Evolutionary conservation across 352 stramenopile genomes (phyloP).

Genomic region (Globisporangium cylindrosporum): DNA sequence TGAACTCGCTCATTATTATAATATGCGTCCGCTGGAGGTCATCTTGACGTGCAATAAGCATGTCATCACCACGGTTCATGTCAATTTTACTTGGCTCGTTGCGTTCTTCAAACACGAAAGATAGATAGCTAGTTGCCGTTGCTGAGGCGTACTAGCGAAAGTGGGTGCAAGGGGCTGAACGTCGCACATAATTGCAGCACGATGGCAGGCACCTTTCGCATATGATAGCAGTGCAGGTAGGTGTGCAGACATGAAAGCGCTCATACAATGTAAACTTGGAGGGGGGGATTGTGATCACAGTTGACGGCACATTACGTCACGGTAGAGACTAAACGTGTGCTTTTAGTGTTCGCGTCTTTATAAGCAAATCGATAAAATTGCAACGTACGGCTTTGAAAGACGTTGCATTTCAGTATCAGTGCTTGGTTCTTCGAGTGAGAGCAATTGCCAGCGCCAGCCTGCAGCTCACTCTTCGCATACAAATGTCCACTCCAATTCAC

Average conservation of each 20-base stretch:
- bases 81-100: too few species aligned
- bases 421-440: slow-evolving; percentile 19
- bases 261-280: neutral
- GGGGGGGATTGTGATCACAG: slow-evolving; percentile 56
- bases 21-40: too few species aligned
- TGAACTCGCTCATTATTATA: too few species aligned
- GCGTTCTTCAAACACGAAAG: too few species aligned
- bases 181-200: too few species aligned
- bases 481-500: slow-evolving; percentile 5
- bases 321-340: slow-evolving; percentile 73
- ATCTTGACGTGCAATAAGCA: too few species aligned
- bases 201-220: too few species aligned
- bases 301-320: slow-evolving; percentile 86
- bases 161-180: too few species aligned
- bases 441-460: neutral
- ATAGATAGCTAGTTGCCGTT: too few species aligned
- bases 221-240: neutral
- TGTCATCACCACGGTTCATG: too few species aligned
- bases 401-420: slow-evolving; percentile 83
- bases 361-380: slow-evolving; percentile 85
- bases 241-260: neutral
- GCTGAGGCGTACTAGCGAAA: too few species aligned
- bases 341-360: slow-evolving; percentile 83
- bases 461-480: neutral
- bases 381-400: slow-evolving; percentile 40